phyloP scores from a whole-genome alignment of 192 early-diverging fungal species.

The Backusella australiensis region DNA sequence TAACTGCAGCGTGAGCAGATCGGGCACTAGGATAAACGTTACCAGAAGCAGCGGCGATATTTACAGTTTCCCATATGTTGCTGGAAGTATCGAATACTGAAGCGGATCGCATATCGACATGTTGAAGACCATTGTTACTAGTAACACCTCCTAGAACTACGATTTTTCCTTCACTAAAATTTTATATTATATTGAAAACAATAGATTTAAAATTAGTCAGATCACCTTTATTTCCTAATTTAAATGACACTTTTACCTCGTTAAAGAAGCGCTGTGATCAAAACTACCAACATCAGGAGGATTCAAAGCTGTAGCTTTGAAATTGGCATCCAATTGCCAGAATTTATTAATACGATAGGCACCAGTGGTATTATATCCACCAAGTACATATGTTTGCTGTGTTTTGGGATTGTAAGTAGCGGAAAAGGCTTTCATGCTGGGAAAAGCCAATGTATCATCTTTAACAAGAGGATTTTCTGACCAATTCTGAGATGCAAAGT shows the following conservation, averaged over 20 bases:
- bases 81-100: conserved; percentile 17
- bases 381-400: conserved; percentile 17
- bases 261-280: conserved; percentile 24
- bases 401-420: conserved; percentile 7
- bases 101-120: conserved; percentile 8
- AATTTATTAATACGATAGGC: conserved; percentile 5
- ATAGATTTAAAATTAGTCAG: neutral
- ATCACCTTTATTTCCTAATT: neutral
- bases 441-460: neutral
- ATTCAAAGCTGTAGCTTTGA: neutral
- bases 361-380: neutral
- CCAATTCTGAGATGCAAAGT: neutral
- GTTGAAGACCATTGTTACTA: neutral
- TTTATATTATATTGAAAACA: neutral
- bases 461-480: neutral
- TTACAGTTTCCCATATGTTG: conserved; percentile 11
- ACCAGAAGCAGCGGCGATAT: neutral
- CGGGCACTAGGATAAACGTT: neutral
- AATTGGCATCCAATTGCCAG: conserved; percentile 2
- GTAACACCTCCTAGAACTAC: conserved; percentile 31
- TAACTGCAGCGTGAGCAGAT: conserved; percentile 24
- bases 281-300: conserved; percentile 8
- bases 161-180: conserved; percentile 26
- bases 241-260: conserved; percentile 11
- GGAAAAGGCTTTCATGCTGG: conserved; percentile 12